phyloP scores from a whole-genome alignment of 192 early-diverging fungal genomes.

The Coemansia pectinata region DNA sequence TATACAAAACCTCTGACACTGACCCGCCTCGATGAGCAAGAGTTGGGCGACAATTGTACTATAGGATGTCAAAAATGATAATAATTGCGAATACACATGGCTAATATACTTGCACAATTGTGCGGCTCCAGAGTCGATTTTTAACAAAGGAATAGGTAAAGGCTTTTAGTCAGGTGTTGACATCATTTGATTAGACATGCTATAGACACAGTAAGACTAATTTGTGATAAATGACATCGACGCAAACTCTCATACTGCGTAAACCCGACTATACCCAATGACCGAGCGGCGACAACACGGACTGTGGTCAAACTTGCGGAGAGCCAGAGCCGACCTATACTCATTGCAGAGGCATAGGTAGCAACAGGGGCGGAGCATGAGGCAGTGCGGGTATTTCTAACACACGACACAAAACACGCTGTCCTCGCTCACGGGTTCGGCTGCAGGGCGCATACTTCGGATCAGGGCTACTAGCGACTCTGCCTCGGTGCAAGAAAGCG shows the following conservation, averaged over 20 bases:
- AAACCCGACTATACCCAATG: slow-evolving; percentile 50
- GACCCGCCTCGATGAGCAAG: too few species aligned
- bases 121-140: too few species aligned
- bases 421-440: neutral
- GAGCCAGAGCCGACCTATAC: slow-evolving; percentile 37
- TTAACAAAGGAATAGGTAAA: too few species aligned
- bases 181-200: neutral
- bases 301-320: slow-evolving; percentile 49
- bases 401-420: slow-evolving; percentile 39
- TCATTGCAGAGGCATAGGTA: slow-evolving; percentile 54
- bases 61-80: too few species aligned
- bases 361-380: slow-evolving; percentile 53
- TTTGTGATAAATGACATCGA: neutral
- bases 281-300: slow-evolving; percentile 49
- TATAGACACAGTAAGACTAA: neutral
- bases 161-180: neutral
- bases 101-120: too few species aligned
- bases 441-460: slow-evolving; percentile 22
- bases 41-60: too few species aligned
- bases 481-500: slow-evolving; percentile 27
- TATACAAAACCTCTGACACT: too few species aligned
- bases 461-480: slow-evolving; percentile 45
- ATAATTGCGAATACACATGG: too few species aligned
- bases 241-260: slow-evolving; percentile 25
- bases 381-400: slow-evolving; percentile 34